Conservation (phyloP, 1,284 basidiomycete genomes). For the Ganoderma multipileum region DNA sequence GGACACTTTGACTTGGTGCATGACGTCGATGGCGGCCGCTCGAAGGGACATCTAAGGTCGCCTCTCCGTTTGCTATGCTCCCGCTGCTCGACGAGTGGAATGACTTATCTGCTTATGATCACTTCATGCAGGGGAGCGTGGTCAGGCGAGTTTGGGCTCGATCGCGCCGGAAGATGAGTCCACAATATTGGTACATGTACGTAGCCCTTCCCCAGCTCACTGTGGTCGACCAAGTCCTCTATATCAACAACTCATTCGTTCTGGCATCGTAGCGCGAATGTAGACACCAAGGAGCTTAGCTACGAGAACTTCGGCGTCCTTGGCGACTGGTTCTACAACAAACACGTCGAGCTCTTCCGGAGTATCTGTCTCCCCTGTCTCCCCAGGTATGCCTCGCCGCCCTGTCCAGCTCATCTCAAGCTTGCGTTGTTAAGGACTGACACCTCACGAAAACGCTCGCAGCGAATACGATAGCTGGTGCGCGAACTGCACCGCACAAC, state of each 20-base stretch:
- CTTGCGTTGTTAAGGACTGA: background rate
- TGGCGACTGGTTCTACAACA: slow-evolving; percentile 8
- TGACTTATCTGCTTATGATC: background rate
- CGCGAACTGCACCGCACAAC: background rate
- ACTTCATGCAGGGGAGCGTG: slow-evolving; percentile 1
- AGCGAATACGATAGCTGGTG: slow-evolving; percentile 5
- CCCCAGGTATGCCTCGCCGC: background rate
- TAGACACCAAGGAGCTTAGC: background rate
- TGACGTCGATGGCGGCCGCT: background rate
- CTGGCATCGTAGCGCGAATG: background rate
- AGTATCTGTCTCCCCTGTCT: slow-evolving; percentile 3
- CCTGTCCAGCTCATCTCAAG: background rate
- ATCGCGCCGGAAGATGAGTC: background rate
- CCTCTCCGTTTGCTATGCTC: background rate
- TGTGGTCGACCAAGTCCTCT: too few relatives aligned
- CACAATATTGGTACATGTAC: slow-evolving; percentile 5
- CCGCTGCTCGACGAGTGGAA: background rate
- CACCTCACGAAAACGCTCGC: background rate
- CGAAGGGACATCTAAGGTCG: background rate
- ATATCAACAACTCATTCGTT: too few relatives aligned
- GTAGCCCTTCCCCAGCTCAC: background rate
- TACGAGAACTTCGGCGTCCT: slow-evolving; percentile 6
- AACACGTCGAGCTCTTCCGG: slow-evolving; percentile 2
- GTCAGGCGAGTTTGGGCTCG: background rate
- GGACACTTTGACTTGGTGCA: background rate